These are phyloP conservation scores for Plasmodium vivax DNA, from an alignment of 169 alveolate species.

Conservation along the genomic window DNA sequence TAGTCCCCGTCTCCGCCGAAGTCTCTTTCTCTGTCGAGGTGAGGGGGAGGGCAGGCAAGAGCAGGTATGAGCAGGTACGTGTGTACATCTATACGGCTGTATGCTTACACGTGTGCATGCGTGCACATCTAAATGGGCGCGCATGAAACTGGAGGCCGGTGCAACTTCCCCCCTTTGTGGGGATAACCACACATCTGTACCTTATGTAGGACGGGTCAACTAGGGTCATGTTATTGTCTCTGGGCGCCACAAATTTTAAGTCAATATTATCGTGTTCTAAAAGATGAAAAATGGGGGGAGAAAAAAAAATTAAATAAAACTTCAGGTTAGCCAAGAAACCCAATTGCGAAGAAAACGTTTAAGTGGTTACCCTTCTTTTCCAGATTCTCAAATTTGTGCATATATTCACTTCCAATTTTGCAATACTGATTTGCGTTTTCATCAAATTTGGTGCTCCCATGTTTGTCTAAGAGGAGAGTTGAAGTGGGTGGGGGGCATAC, in stretches of 20 bases:
- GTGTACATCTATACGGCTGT: background rate
- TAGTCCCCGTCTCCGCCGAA: conserved; percentile 11
- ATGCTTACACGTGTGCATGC: background rate
- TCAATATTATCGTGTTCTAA: conserved; percentile 16
- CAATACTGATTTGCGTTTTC: conserved; percentile 2
- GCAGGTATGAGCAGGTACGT: background rate
- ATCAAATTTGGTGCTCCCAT: background rate
- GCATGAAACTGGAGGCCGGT: background rate
- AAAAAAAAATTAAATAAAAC: background rate
- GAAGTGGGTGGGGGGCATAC: background rate
- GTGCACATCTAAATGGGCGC: background rate
- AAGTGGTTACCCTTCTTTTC: conserved; percentile 30
- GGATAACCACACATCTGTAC: conserved; percentile 1
- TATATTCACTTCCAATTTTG: conserved; percentile 11
- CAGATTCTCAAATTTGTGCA: conserved; percentile 41
- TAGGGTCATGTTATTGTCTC: background rate
- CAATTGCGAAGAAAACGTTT: background rate
- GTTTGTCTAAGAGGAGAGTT: background rate
- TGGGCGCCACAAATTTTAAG: conserved; percentile 7
- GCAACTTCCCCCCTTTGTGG: background rate
- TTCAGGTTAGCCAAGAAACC: background rate
- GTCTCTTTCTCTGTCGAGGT: conserved; percentile 30
- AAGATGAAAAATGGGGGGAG: background rate
- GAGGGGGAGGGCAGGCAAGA: background rate
- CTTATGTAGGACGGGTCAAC: conserved; percentile 50